Evolutionary conservation across 2,329 filamentous ascomycete genomes (phyloP).

Genomic region (Monosporascus cannonballus): DNA sequence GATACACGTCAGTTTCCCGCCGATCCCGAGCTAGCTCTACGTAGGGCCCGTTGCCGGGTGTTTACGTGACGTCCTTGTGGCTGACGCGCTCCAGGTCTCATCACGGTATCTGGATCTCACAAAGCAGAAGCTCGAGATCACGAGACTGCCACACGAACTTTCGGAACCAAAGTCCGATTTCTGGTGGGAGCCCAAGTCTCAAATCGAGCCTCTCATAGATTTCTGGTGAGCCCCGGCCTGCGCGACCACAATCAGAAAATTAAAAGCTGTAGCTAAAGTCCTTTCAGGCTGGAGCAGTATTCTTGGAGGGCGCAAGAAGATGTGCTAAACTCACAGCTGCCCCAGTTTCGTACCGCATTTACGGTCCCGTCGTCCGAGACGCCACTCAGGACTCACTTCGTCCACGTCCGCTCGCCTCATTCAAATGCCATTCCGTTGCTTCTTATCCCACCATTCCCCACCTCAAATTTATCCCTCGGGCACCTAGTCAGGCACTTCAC

Average conservation of each 20-base stretch:
- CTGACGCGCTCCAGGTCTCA: slow-evolving; percentile 48
- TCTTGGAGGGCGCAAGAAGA: slow-evolving; percentile 57
- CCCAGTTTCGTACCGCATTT: slow-evolving; percentile 58
- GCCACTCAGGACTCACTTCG: slow-evolving; percentile 55
- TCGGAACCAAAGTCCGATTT: slow-evolving; percentile 39
- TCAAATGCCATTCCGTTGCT: slow-evolving; percentile 55
- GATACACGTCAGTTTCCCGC: slow-evolving; percentile 44
- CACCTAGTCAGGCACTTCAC: slow-evolving; percentile 50
- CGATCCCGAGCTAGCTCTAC: slow-evolving; percentile 1
- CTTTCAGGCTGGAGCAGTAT: slow-evolving; percentile 57
- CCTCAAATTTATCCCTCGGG: slow-evolving; percentile 54
- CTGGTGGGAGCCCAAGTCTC: slow-evolving; percentile 55
- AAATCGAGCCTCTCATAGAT: slow-evolving; percentile 59
- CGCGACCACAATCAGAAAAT: slow-evolving; percentile 1
- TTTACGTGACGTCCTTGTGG: slow-evolving; percentile 4
- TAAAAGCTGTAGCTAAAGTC: slow-evolving; percentile 2
- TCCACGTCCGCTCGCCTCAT: slow-evolving; percentile 51
- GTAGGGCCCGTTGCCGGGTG: too few relatives aligned
- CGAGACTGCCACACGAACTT: slow-evolving; percentile 56
- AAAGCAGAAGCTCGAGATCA: slow-evolving; percentile 60
- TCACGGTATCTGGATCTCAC: slow-evolving; percentile 63
- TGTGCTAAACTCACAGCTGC: slow-evolving; percentile 49
- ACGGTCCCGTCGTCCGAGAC: slow-evolving; percentile 31
- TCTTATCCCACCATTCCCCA: slow-evolving; percentile 59
- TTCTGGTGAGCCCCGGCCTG: slow-evolving; percentile 44